Evolutionary conservation across 139 green algal genomes (phyloP), one percentile per base, ranked within the genome.

Genomic region (Chlorella sp.): DNA sequence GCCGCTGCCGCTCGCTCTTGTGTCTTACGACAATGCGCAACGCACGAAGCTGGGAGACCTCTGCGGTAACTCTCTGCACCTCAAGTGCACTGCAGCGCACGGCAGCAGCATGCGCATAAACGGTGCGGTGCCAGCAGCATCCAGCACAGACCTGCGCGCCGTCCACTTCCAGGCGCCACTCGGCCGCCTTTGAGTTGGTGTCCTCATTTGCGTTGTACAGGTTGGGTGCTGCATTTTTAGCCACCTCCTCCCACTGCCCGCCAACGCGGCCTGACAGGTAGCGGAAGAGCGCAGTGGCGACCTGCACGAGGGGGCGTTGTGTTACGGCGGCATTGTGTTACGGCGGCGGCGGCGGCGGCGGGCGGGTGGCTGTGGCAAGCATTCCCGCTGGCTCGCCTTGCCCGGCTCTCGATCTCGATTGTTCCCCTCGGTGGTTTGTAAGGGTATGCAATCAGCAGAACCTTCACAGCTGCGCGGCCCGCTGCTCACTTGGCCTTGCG

Each of bases 161-260:
- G 3, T 93, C 92, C 57, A 94, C 78, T 77, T 96, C 94, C 26
- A 96, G 76, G 68, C 88, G 90, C 90, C 89, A 96, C 66, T 95
- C 85, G 0, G 90, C 73, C 36, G 85, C 64, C 30, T 86, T 81
- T n/a, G 76, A 71, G 53, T 77, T 79, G 19, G 76, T 61, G 83
- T 98, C 96, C 61, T 97, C 96, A 4, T 97, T 94, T 0, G 85
- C 88, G 81, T 98, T 92, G 57, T 97, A 98, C 86, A 98, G 96
- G 40, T 89, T 37, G 0, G 90, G 90, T 4, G 34, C 39, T 0
- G 92, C 94, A 37, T 86, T 91, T 16, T 57, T 88, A 36, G 93
- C 91, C 3, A 94, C 88, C 37, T 96, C 81, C 81, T 95, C 88
- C 95, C 96, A 98, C 3, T 75, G 75, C 24, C 93, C 94, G 0